Evolutionary conservation across 495 filamentous ascomycete genomes (phyloP).

Genomic region (Usnea hakonensis): DNA sequence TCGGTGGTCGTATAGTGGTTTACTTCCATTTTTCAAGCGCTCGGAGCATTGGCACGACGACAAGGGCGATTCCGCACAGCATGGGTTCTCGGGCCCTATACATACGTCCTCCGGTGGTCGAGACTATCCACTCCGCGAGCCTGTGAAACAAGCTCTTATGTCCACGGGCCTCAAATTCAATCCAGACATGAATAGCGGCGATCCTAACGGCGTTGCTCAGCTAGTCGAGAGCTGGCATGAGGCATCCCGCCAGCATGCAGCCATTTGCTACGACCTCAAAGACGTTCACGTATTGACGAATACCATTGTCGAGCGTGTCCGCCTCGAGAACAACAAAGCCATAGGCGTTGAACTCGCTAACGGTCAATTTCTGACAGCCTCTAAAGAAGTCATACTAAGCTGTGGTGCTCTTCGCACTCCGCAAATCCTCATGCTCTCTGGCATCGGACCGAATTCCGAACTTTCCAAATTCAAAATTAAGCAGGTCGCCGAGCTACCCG

Average conservation of each 20-base stretch:
- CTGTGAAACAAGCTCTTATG: conserved; percentile 19
- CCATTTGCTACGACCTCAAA: conserved; percentile 26
- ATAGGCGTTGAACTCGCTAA: conserved; percentile 26
- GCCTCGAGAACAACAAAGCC: conserved; percentile 19
- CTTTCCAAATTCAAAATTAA: conserved; percentile 27
- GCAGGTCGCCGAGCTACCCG: conserved; percentile 24
- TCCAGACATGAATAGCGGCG: conserved; percentile 28
- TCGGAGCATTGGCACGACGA: conserved; percentile 18
- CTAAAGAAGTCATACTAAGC: conserved; percentile 40
- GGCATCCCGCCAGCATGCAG: conserved; percentile 32
- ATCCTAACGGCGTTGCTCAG: conserved; percentile 28
- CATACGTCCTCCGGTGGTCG: conserved; percentile 17
- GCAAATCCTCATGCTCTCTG: conserved; percentile 44
- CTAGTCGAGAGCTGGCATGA: conserved; percentile 30
- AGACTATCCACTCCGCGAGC: conserved; percentile 29
- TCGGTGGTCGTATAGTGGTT: conserved; percentile 28
- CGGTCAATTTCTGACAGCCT: conserved; percentile 27
- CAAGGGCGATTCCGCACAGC: conserved; percentile 12
- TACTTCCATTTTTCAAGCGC: conserved; percentile 26
- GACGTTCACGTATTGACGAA: conserved; percentile 10
- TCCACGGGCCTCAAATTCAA: conserved; percentile 24
- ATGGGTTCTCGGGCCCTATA: conserved; percentile 28
- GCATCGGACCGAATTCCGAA: conserved; percentile 31
- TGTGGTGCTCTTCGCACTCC: conserved; percentile 41
- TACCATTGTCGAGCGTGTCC: conserved; percentile 3